Conservation (phyloP, 2,329 filamentous ascomycete genomes). For the Ophiostoma ips region DNA sequence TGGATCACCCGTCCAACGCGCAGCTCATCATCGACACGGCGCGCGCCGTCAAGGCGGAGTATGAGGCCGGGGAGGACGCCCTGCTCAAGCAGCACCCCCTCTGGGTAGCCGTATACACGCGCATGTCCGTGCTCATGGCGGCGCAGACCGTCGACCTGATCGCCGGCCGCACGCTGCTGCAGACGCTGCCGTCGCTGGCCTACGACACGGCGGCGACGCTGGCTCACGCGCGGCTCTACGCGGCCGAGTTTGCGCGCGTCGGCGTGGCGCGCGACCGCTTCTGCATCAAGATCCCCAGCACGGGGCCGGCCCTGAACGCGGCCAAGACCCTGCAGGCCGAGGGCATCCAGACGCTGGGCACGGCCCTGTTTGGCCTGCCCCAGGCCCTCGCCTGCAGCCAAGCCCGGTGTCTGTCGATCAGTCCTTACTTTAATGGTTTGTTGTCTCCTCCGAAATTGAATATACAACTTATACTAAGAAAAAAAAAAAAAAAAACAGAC, state of each 20-base stretch:
- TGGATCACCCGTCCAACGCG: constrained; percentile 28
- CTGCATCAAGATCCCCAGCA: constrained; percentile 38
- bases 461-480: not conserved
- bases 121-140: constrained; percentile 32
- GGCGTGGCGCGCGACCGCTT: constrained; percentile 32
- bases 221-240: constrained; percentile 32
- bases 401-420: constrained; percentile 32
- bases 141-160: constrained; percentile 32
- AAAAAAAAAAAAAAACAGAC: constrained; percentile 19
- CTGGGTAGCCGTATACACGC: constrained; percentile 34
- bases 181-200: constrained; percentile 31
- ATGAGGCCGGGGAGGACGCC: constrained; percentile 10
- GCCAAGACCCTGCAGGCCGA: constrained; percentile 28
- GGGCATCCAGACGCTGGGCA: constrained; percentile 31
- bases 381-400: constrained; percentile 37
- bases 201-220: constrained; percentile 31
- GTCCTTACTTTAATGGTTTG: constrained; percentile 31
- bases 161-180: constrained; percentile 33
- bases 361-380: constrained; percentile 30
- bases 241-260: constrained; percentile 28
- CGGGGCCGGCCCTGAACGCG: constrained; percentile 32
- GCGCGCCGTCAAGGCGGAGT: constrained; percentile 29
- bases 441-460: not conserved
- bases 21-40: constrained; percentile 28
- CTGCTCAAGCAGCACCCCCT: constrained; percentile 2